A percentile compares a stretch with the other conserved stretches of the same genome.
Evolutionary conservation across 768 basidiomycete genomes (phyloP).

Genomic region (Boletus eberwhitei): DNA sequence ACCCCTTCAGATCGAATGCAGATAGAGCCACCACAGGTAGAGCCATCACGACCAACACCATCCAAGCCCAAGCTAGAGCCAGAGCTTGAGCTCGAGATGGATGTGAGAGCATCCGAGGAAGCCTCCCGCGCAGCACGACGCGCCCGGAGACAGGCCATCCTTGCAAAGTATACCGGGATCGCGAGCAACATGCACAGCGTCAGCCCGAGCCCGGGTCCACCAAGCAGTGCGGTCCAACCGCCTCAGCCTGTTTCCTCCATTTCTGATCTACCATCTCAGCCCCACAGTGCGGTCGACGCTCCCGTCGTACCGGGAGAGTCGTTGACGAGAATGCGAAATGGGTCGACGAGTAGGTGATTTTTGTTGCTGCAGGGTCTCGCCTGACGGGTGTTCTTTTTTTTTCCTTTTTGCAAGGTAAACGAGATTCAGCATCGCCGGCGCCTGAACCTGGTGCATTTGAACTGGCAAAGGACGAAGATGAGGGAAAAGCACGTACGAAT

Average conservation of each 20-base stretch:
- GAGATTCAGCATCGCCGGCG: constrained; percentile 55
- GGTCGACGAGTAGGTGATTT: constrained; percentile 20
- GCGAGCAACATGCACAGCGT: constrained; percentile 41
- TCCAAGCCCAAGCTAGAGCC: constrained; percentile 32
- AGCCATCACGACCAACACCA: constrained; percentile 9
- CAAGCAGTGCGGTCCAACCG: constrained; percentile 75
- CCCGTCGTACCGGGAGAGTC: constrained; percentile 22
- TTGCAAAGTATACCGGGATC: constrained; percentile 67
- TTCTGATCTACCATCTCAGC: constrained; percentile 64
- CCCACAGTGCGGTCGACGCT: constrained; percentile 42
- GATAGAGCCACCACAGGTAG: constrained; percentile 16
- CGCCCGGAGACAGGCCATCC: constrained; percentile 70
- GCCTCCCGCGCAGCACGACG: constrained; percentile 64
- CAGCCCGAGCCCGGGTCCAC: constrained; percentile 58
- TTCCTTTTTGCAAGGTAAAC: constrained; percentile 37
- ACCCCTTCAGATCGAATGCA: constrained; percentile 24
- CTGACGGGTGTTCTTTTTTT: background rate
- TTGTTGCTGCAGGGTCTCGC: background rate
- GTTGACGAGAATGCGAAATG: constrained; percentile 13
- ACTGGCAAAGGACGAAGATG: constrained; percentile 62
- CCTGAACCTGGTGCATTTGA: constrained; percentile 61
- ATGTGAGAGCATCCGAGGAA: constrained; percentile 50
- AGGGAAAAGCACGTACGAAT: constrained; percentile 45
- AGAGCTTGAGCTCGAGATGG: constrained; percentile 54
- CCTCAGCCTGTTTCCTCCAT: constrained; percentile 53